Base-by-base conservation (phyloP, 306 rosid species). In the Gynostemma pentaphyllum region DNA sequence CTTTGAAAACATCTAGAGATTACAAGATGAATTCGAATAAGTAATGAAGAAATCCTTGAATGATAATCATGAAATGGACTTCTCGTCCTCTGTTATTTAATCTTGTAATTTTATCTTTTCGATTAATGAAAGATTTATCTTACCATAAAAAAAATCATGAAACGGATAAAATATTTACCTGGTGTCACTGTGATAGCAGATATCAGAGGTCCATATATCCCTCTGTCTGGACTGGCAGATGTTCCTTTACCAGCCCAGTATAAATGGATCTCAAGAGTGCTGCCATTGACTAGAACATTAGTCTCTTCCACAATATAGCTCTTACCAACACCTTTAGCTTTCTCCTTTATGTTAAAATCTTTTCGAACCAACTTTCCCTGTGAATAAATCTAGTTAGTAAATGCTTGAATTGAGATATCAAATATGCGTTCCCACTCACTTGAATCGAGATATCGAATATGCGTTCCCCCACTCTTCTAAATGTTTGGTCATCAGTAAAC, bases 381-480 rank as follows among this genome's bases (percentile, higher is more conserved):
- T n/a, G n/a, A n/a, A n/a, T n/a, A n/a, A n/a, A n/a, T n/a, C n/a
- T n/a, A n/a, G n/a, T n/a, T n/a, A n/a, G n/a, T n/a, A n/a, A n/a
- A n/a, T n/a, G n/a, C n/a, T n/a, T n/a, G n/a, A n/a, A n/a, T n/a
- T n/a, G n/a, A n/a, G n/a, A n/a, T n/a, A n/a, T n/a, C n/a, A n/a
- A n/a, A n/a, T n/a, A n/a, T n/a, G n/a, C n/a, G n/a, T n/a, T n/a
- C n/a, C n/a, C n/a, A n/a, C n/a, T n/a, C n/a, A n/a, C n/a, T n/a
- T n/a, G n/a, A n/a, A n/a, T n/a, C n/a, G n/a, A n/a, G n/a, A 85
- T 77, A 69, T 88, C 85, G 19, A 88, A 85, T 52, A 85, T 64
- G 64, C 88, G 84, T 78, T 28, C 64, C 12, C 94, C 94, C 16
- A 80, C 62, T 66, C 76, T 78, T 39, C 70, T 56, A 60, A 28